phyloP scores from a whole-genome alignment of 345 rosid genomes.

The Anastatica hierochuntica region DNA sequence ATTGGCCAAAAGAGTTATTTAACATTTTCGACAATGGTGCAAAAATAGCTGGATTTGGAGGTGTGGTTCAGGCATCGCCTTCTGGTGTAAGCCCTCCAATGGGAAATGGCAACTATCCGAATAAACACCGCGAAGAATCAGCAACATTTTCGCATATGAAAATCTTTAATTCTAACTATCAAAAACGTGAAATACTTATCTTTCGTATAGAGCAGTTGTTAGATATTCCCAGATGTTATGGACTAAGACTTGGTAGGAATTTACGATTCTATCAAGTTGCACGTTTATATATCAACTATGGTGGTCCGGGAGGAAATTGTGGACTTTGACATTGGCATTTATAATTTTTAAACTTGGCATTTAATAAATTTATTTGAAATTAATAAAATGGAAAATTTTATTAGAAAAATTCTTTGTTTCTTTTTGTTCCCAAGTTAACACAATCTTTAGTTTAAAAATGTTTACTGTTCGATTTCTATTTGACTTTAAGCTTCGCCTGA shows the following conservation, averaged over 20 bases:
- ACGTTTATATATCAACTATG: background rate
- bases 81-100: background rate
- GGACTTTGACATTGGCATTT: background rate
- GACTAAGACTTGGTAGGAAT: background rate
- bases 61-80: background rate
- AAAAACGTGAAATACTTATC: background rate
- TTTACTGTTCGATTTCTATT: no score
- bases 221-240: conserved; percentile 14
- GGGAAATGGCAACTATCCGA: conserved; percentile 10
- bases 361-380: background rate
- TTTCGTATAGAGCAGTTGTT: background rate
- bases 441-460: no score
- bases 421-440: no score
- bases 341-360: background rate
- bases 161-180: background rate
- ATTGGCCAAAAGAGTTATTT: conserved; percentile 13
- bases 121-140: background rate
- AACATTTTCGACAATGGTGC: background rate
- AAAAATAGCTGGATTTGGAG: background rate
- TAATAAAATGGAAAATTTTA: background rate
- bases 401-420: no score
- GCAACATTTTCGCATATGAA: background rate
- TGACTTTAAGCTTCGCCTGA: no score
- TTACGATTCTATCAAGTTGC: no score
- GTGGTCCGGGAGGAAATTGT: background rate